Percentiles rank a stretch among this genome's conserved stretches.
Conservation (phyloP, 495 filamentous ascomycete species). For the Annulohypoxylon stygium region DNA sequence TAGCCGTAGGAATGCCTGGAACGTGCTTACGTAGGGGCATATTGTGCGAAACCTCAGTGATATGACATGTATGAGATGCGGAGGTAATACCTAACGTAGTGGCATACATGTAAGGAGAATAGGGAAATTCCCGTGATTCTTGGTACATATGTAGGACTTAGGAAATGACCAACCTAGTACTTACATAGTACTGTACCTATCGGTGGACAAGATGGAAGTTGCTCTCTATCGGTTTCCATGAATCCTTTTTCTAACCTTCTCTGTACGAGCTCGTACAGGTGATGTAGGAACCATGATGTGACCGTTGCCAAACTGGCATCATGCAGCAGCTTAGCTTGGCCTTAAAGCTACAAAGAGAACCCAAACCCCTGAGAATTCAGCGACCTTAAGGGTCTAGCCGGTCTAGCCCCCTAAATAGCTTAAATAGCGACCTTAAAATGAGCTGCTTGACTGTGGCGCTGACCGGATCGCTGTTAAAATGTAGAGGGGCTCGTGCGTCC, state of each 20-base stretch:
- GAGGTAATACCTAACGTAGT: constrained; percentile 25
- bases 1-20: constrained; percentile 29
- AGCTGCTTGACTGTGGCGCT: constrained; percentile 22
- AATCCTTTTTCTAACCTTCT: constrained; percentile 12
- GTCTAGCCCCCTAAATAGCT: constrained; percentile 1
- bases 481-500: constrained; percentile 36
- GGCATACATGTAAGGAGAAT: constrained; percentile 10
- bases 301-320: constrained; percentile 27
- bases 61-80: constrained; percentile 19
- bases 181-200: neutral
- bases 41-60: neutral
- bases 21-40: constrained; percentile 17
- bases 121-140: constrained; percentile 2
- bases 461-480: neutral
- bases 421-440: neutral
- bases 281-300: constrained; percentile 35
- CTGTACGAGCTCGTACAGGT: constrained; percentile 8
- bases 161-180: neutral
- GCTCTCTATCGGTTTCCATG: neutral
- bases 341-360: constrained; percentile 8
- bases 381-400: constrained; percentile 1
- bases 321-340: constrained; percentile 30
- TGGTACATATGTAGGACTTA: neutral
- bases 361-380: constrained; percentile 21
- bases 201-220: neutral